These are phyloP conservation scores for Venturia nashicola DNA, from an alignment of 2,329 filamentous ascomycete genomes.

Conservation along the genomic window DNA sequence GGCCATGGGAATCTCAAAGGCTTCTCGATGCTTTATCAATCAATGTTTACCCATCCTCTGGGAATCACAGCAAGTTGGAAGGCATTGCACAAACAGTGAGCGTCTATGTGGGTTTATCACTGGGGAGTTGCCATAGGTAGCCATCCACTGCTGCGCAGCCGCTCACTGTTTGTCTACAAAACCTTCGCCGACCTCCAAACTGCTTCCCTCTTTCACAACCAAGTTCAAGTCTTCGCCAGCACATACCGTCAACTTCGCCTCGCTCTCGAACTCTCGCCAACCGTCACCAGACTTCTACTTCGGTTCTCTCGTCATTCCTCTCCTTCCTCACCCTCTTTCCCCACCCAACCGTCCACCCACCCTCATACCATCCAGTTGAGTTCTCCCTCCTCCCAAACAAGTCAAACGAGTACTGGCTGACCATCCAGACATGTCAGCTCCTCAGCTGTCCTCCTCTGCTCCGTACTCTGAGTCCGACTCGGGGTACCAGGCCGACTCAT, in stretches of 20 bases:
- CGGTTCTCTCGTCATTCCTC: background rate
- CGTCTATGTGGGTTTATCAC: background rate
- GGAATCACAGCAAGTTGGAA: background rate
- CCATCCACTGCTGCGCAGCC: background rate
- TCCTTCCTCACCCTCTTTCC: background rate
- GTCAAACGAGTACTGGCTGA: background rate
- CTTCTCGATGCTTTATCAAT: background rate
- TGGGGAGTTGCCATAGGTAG: background rate
- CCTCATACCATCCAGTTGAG: background rate
- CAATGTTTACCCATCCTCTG: background rate
- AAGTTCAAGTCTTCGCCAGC: background rate
- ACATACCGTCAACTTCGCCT: background rate
- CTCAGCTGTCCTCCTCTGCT: background rate
- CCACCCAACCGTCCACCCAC: background rate
- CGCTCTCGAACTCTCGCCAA: no score
- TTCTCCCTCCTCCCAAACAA: background rate
- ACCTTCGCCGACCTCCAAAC: background rate
- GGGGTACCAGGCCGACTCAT: background rate
- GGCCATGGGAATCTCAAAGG: background rate
- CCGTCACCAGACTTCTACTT: background rate
- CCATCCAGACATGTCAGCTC: background rate
- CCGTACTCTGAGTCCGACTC: background rate
- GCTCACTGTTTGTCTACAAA: background rate
- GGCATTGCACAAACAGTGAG: background rate
- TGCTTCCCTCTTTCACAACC: background rate